These are phyloP conservation scores for Cladosporium sp. DNA, from an alignment of 2,329 filamentous ascomycete species.

Conservation along the genomic window DNA sequence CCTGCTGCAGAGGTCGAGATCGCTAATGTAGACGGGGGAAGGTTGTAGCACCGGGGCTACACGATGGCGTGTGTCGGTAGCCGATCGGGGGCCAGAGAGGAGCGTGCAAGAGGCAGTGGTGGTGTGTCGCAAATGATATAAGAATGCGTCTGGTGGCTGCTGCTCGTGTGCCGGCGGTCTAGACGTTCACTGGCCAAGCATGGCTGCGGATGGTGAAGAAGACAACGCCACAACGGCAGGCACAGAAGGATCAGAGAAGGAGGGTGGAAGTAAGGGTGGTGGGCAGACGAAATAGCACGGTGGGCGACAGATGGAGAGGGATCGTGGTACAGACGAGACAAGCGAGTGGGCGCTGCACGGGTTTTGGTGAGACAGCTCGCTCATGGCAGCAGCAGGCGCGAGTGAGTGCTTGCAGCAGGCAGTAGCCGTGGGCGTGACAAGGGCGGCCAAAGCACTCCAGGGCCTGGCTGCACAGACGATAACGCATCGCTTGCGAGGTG, in stretches of 20 bases:
- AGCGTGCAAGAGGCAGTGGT: conserved; percentile 5
- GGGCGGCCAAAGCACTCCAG: background rate
- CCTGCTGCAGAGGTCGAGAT: conserved; percentile 9
- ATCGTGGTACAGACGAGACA: conserved; percentile 1
- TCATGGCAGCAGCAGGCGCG: background rate
- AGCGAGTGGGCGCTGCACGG: background rate
- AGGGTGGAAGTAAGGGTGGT: background rate
- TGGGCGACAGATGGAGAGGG: background rate
- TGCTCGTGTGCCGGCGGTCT: background rate
- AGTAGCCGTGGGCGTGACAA: background rate
- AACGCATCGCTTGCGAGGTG: background rate
- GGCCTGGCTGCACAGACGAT: background rate
- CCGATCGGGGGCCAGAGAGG: background rate
- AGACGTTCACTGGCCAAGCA: conserved; percentile 4
- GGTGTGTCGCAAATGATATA: conserved; percentile 4
- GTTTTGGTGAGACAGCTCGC: background rate
- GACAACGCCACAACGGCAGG: background rate
- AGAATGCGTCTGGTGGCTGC: conserved; percentile 1
- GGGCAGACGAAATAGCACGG: background rate
- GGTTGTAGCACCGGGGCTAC: conserved; percentile 10
- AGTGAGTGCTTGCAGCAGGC: background rate
- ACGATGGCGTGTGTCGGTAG: conserved; percentile 8
- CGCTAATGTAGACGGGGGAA: conserved; percentile 9
- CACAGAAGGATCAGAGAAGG: background rate
- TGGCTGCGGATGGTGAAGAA: background rate